Base-by-base conservation (phyloP, 495 filamentous ascomycete genomes). In the Lophiotrema nucula region DNA sequence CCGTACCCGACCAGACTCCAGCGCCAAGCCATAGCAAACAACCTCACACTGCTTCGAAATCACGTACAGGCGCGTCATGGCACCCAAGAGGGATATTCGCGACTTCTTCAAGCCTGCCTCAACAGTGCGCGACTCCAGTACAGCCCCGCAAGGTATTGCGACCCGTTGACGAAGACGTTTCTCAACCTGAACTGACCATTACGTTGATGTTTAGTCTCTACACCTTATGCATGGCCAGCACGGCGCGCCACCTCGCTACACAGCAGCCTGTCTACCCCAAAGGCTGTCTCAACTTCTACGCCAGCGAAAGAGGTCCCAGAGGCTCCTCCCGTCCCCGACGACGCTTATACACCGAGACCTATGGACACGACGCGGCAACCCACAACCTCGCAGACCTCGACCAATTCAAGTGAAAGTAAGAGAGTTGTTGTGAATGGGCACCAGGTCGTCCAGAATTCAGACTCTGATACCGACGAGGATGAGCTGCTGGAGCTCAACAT, bases 401-500 rank as follows among this genome's bases (percentile, higher is more conserved):
- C 44, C 8, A 57, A 52, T 26, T 65, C 62, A 12, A 49, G 25
- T 25, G 28, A 15, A 13, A 65, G 56, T 31, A 56, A 52, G 41
- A 49, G 57, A 26, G 31, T 48, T 22, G 46, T 65, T 5, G 27
- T 24, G 18, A 56, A 57, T 21, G 62, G 56, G 13, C 33, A 65
- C 23, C 41, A 47, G 12, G 52, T 65, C 1, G 62, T 65, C 3
- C 33, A 37, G 18, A 60, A 65, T 26, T 65, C 61, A 13, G 62
- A 65, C 47, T 60, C 62, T 15, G 62, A 64, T 45, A 51, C 61
- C 10, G 61, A 65, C 25, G 48, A 50, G 6, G 51, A 56, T 24
- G 31, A 21, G 8, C 37, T 51, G 11, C 23, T 25, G 1, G 51
- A 35, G 11, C 15, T 62, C 18, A 46, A 62, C 31, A 26, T 43